Conservation (phyloP, 2,329 filamentous ascomycete genomes). For the Berkeleyomyces rouxiae region DNA sequence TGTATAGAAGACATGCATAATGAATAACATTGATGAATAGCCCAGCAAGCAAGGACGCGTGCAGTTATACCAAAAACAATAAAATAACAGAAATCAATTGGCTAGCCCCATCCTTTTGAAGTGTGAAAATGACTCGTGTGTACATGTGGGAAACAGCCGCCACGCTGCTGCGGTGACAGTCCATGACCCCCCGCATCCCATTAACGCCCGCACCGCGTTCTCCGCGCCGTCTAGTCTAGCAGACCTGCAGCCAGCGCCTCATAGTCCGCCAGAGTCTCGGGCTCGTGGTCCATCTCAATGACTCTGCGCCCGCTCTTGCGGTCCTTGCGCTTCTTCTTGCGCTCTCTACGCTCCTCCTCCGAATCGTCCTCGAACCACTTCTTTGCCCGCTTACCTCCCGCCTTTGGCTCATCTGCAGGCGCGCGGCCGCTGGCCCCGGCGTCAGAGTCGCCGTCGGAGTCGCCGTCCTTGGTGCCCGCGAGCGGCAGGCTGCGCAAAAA, state of each 20-base stretch:
- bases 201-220: background rate
- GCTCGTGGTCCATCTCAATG: constrained; percentile 48
- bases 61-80: background rate
- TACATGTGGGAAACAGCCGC: constrained; percentile 16
- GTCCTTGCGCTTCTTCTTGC: constrained; percentile 25
- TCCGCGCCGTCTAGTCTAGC: constrained; percentile 29
- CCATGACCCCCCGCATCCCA: background rate
- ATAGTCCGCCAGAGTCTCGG: constrained; percentile 63
- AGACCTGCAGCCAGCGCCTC: constrained; percentile 61
- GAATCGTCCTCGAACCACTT: constrained; percentile 56
- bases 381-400: constrained; percentile 49
- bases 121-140: constrained; percentile 16
- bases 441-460: constrained; percentile 24
- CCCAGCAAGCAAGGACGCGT: background rate
- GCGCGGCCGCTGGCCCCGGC: constrained; percentile 28
- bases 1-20: background rate
- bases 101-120: constrained; percentile 12
- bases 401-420: constrained; percentile 13
- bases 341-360: constrained; percentile 18
- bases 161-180: constrained; percentile 5
- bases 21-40: background rate
- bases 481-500: constrained; percentile 41
- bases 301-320: constrained; percentile 35
- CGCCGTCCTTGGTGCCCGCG: constrained; percentile 21
- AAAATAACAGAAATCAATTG: constrained; percentile 6